These are phyloP conservation scores for Kwoniella heveanensis DNA, from an alignment of 768 basidiomycete genomes.

Conservation along the genomic window DNA sequence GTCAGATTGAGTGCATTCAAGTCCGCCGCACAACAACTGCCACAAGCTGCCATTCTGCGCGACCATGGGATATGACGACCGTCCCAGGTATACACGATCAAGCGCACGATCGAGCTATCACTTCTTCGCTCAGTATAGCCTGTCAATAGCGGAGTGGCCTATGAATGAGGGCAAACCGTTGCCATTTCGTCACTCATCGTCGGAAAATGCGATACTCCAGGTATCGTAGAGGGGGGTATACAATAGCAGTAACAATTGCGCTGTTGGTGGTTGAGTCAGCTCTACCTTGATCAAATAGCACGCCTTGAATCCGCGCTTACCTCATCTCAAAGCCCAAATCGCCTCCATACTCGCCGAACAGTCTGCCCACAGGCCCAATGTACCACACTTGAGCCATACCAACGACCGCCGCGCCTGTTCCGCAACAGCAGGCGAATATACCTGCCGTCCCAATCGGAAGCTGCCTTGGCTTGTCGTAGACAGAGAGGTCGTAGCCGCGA, in stretches of 20 bases:
- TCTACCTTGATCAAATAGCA: no score
- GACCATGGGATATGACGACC: no score
- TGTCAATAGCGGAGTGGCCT: no score
- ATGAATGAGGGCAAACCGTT: no score
- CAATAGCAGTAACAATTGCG: constrained; percentile 60
- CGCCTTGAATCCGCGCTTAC: no score
- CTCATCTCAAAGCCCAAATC: constrained; percentile 65
- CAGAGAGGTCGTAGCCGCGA: constrained; percentile 61
- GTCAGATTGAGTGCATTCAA: no score
- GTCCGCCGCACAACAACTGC: no score
- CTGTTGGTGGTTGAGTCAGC: constrained; percentile 45
- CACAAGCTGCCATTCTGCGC: no score
- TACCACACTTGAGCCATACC: constrained; percentile 63
- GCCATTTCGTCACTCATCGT: constrained; percentile 20
- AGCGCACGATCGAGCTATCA: no score
- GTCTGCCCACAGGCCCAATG: constrained; percentile 60
- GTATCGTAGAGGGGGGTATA: constrained; percentile 61
- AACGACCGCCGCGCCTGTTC: constrained; percentile 61
- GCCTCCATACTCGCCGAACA: constrained; percentile 60
- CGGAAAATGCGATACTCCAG: constrained; percentile 58
- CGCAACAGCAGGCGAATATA: constrained; percentile 60
- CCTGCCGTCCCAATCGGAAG: constrained; percentile 63
- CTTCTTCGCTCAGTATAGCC: no score
- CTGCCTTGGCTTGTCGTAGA: constrained; percentile 60
- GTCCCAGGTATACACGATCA: no score